Evolutionary conservation across 2,329 filamentous ascomycete species (phyloP).

Genomic region (Aspergillus transmontanensis): DNA sequence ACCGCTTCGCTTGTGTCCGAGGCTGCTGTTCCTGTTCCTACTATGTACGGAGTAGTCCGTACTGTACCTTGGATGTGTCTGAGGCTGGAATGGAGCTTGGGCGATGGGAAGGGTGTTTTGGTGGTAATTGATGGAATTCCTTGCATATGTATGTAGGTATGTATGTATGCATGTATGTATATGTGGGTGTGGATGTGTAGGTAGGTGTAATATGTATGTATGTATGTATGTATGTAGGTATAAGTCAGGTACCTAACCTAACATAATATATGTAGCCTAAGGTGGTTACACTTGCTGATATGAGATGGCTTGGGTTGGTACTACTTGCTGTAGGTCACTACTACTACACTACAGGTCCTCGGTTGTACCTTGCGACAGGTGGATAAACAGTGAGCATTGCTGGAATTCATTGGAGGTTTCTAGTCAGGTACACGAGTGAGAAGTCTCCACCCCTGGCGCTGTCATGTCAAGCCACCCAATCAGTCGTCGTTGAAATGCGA

Average conservation of each 20-base stretch:
- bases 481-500: conserved; percentile 1
- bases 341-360: not conserved
- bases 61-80: not conserved
- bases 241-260: not conserved
- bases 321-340: not conserved
- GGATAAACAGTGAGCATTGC: not conserved
- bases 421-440: conserved; percentile 14
- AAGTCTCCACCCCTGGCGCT: conserved; percentile 19
- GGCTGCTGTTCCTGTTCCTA: not conserved
- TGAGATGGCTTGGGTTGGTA: not conserved
- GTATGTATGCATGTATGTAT: not conserved
- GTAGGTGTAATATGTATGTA: not conserved
- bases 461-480: conserved; percentile 17
- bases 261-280: not conserved
- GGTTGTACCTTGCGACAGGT: not conserved
- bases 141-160: not conserved
- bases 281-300: not conserved
- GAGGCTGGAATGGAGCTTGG: not conserved
- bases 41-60: not conserved
- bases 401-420: conserved; percentile 3
- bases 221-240: not conserved
- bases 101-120: not conserved
- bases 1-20: not conserved
- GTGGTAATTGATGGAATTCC: not conserved
- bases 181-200: not conserved